Evolutionary conservation across 805 yeast species (phyloP), one percentile per base, ranked within the genome.

Genomic region (Candida mattraensis): DNA sequence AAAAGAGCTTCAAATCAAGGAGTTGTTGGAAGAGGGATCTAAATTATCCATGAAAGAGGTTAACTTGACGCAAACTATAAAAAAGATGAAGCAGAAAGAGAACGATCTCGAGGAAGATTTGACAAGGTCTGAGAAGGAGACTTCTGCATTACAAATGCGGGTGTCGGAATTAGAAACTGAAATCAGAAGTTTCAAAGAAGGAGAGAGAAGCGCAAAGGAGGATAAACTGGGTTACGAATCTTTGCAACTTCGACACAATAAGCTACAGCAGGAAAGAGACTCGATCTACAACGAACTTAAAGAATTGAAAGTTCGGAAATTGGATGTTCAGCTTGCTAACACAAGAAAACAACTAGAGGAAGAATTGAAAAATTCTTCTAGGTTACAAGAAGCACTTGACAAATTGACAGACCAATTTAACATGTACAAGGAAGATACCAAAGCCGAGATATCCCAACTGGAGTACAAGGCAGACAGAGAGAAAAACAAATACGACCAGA

Each of bases 1-100:
- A 48, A 81, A 66, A 64, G 86, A 88, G 33, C 71, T 66, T 9
- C 74, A 78, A 19, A 78, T 89, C 17, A 72, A 74, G 12, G 79
- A 81, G 38, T 62, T 89, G 18, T 54, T 84, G 53, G 77, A 74
- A 36, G 96, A 88, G 58, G 95, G 95, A 4, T 80, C 83, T 44
- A 76, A 72, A 16, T 60, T 87, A 24, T 78, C 93, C 0, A 70
- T 72, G 40, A 79, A 76, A 42, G 97, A 91, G 50, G 68, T 87
- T 18, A 76, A 74, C 46, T 69, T 79, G 34, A 78, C 75, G 47
- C 85, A 78, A 25, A 67, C 80, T 0, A 76, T 89, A 32, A 84
- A 84, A 43, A 69, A 71, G 44, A 59, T 88, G 38, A 76, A 78
- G 26, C 61, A 69, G 14, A 69, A 66, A 23, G 74, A 76, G 33